Conservation (phyloP, 2,329 filamentous ascomycete genomes). For the Penicillium occitanis region DNA sequence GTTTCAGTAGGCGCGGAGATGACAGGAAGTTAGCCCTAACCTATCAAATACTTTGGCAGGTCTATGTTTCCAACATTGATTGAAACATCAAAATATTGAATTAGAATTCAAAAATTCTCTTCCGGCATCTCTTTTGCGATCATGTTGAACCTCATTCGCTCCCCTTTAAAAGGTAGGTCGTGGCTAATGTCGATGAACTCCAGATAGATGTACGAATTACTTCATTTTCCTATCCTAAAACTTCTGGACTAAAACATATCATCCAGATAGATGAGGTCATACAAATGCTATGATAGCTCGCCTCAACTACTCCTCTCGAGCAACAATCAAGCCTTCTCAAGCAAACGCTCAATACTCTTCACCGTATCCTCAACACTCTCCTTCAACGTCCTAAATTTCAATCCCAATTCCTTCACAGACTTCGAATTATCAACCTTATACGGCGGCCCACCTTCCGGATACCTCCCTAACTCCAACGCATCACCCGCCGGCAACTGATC, state of each 20-base stretch:
- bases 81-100: neutral
- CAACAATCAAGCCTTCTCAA: conserved; percentile 18
- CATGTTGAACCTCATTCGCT: neutral
- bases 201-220: neutral
- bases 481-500: conserved; percentile 33
- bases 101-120: neutral
- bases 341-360: conserved; percentile 23
- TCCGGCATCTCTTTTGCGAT: neutral
- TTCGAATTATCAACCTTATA: conserved; percentile 43
- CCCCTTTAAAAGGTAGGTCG: neutral
- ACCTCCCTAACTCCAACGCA: conserved; percentile 26
- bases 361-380: conserved; percentile 21
- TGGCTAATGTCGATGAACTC: neutral
- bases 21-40: neutral
- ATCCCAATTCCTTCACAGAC: conserved; percentile 42
- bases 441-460: conserved; percentile 18
- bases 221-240: neutral
- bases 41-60: neutral
- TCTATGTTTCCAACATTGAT: neutral
- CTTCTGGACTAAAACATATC: neutral
- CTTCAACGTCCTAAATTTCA: conserved; percentile 34
- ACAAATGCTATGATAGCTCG: neutral
- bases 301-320: neutral
- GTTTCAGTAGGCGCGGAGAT: conserved; percentile 6
- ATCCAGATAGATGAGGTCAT: neutral